A percentile compares a stretch with the other conserved stretches of the same genome.
phyloP scores from a whole-genome alignment of 257 asterid species.

The Petunia secreta region DNA sequence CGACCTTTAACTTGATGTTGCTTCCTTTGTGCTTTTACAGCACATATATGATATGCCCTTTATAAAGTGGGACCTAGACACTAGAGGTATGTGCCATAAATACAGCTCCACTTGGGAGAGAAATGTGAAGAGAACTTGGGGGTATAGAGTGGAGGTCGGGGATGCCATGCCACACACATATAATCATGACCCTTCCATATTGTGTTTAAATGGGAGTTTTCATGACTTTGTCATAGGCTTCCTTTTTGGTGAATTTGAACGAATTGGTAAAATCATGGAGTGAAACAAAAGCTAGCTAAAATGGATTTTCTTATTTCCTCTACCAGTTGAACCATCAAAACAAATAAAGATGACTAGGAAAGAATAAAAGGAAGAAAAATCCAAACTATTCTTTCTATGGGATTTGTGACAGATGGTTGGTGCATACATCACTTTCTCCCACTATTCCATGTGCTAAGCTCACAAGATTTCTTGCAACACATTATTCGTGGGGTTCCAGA shows the following conservation, averaged over 20 bases:
- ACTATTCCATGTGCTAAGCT: slow-evolving; percentile 30
- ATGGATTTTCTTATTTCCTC: background rate
- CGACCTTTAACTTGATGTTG: slow-evolving; percentile 22
- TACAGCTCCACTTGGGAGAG: background rate
- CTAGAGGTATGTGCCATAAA: background rate
- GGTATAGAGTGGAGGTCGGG: background rate
- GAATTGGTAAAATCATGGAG: slow-evolving; percentile 16
- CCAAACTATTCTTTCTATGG: slow-evolving; percentile 24
- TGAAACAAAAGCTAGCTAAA: slow-evolving; percentile 26
- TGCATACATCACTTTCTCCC: slow-evolving; percentile 25
- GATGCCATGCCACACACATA: background rate
- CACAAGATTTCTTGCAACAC: slow-evolving; percentile 22
- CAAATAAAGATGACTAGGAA: slow-evolving; percentile 20
- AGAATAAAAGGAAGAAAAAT: slow-evolving; percentile 2
- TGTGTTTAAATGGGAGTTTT: slow-evolving; percentile 28
- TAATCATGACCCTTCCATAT: slow-evolving; percentile 23
- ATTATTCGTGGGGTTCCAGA: slow-evolving; percentile 24
- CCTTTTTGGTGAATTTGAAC: slow-evolving; percentile 22
- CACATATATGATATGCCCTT: background rate
- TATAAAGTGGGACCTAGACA: background rate
- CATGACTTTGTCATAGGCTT: slow-evolving; percentile 22
- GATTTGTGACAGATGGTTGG: slow-evolving; percentile 24
- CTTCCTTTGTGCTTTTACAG: slow-evolving; percentile 23
- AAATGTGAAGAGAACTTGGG: background rate
- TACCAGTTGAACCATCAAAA: slow-evolving; percentile 25